phyloP scores from a whole-genome alignment of 1,284 basidiomycete genomes.

The Vanrija sp. region DNA sequence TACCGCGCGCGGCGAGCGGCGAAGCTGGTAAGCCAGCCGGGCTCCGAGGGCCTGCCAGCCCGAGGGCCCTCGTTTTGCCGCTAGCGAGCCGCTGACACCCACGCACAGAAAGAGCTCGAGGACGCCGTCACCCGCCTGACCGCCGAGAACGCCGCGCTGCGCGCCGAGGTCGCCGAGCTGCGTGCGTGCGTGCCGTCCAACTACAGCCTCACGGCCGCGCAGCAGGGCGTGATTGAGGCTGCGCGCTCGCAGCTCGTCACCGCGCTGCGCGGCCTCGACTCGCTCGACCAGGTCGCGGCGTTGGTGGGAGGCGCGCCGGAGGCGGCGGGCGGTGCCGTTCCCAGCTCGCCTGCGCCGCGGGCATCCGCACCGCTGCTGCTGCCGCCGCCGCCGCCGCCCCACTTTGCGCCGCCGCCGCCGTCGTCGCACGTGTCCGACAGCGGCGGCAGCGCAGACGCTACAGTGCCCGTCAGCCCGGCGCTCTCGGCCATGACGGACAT shows the following conservation, averaged over 20 bases:
- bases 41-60: no score
- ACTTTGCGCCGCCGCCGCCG: not conserved
- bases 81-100: not conserved
- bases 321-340: not conserved
- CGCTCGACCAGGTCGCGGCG: not conserved
- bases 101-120: not conserved
- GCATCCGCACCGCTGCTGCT: not conserved
- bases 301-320: no score
- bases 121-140: not conserved
- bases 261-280: not conserved
- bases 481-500: not conserved
- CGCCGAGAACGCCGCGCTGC: not conserved
- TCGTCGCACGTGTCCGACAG: not conserved
- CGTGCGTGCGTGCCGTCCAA: not conserved
- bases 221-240: not conserved
- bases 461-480: not conserved
- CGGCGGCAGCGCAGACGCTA: not conserved
- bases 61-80: no score
- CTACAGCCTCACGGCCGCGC: not conserved
- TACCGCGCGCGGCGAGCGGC: constrained; percentile 21
- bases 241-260: not conserved
- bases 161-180: constrained; percentile 2
- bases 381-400: no score
- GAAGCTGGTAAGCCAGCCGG: constrained; percentile 3
- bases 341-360: no score